A percentile compares a stretch with the other conserved stretches of the same genome.
Conservation (phyloP, 164 flowering plant genomes). For the Sedum album region DNA sequence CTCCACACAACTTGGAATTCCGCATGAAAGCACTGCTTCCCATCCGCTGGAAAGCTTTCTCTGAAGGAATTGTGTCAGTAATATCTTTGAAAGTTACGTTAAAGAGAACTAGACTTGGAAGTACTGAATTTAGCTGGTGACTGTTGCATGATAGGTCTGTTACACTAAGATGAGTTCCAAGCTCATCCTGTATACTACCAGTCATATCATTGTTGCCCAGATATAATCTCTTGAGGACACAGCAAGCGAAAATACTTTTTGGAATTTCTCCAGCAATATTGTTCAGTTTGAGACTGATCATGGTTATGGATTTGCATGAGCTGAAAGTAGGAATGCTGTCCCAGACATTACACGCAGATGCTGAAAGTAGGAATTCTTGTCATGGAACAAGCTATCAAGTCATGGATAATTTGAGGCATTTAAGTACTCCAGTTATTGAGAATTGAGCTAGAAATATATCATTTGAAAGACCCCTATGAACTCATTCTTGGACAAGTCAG, state of each 20-base stretch:
- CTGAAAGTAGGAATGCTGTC: constrained; percentile 57
- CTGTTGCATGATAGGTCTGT: too few relatives aligned
- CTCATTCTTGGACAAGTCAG: constrained; percentile 68
- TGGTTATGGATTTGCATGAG: constrained; percentile 45
- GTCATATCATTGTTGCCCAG: constrained; percentile 16
- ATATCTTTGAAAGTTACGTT: constrained; percentile 76
- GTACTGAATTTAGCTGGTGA: constrained; percentile 33
- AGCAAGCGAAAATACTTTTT: constrained; percentile 39
- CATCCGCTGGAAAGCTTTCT: constrained; percentile 38
- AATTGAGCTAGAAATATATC: constrained; percentile 48
- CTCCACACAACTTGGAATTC: constrained; percentile 72
- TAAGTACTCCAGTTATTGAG: constrained; percentile 60
- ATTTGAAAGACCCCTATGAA: constrained; percentile 61
- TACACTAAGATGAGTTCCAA: too few relatives aligned
- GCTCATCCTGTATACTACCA: too few relatives aligned
- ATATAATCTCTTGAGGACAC: constrained; percentile 33
- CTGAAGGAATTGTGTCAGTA: constrained; percentile 62
- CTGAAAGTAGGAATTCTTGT: constrained; percentile 68
- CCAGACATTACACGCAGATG: constrained; percentile 54
- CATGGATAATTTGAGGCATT: constrained; percentile 57
- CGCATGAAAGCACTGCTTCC: constrained; percentile 60
- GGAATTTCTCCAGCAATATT: constrained; percentile 49
- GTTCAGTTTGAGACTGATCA: constrained; percentile 49
- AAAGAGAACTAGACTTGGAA: constrained; percentile 43
- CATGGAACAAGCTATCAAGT: constrained; percentile 53